Evolutionary conservation across 2,329 filamentous ascomycete species (phyloP).

Genomic region (Mycosphaerella arachidis): DNA sequence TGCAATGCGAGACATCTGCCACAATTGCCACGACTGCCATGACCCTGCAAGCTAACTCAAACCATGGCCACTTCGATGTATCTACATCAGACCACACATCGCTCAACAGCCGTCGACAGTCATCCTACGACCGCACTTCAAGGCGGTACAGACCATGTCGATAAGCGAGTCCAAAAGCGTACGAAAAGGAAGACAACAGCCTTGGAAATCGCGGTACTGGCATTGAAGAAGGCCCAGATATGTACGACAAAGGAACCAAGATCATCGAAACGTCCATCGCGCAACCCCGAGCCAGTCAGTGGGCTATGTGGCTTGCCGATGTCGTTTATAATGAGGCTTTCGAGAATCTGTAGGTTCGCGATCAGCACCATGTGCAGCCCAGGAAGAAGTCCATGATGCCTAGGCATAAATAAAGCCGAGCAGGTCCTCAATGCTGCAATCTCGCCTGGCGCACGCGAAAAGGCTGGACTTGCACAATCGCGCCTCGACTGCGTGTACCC

Average conservation of each 20-base stretch:
- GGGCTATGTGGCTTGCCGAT: background rate
- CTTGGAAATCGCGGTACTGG: background rate
- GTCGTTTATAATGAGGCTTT: background rate
- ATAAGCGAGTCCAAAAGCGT: background rate
- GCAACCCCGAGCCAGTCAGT: background rate
- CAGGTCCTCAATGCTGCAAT: background rate
- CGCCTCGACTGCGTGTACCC: background rate
- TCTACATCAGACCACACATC: background rate
- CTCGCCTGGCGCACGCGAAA: background rate
- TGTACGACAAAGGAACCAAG: background rate
- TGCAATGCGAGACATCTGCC: background rate
- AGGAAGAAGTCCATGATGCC: background rate
- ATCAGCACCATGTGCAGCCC: background rate
- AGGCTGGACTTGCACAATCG: background rate
- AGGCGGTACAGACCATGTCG: background rate
- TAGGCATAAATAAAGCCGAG: too few relatives aligned
- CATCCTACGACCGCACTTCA: background rate
- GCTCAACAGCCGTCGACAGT: background rate
- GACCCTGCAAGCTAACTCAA: background rate
- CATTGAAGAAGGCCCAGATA: background rate
- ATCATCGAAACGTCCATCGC: background rate
- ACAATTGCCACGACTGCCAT: background rate
- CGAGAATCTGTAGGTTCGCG: background rate
- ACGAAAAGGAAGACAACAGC: background rate
- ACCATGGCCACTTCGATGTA: background rate